These are phyloP conservation scores for Hibiscus syriacus DNA, from an alignment of 345 rosid genomes.

Conservation along the genomic window DNA sequence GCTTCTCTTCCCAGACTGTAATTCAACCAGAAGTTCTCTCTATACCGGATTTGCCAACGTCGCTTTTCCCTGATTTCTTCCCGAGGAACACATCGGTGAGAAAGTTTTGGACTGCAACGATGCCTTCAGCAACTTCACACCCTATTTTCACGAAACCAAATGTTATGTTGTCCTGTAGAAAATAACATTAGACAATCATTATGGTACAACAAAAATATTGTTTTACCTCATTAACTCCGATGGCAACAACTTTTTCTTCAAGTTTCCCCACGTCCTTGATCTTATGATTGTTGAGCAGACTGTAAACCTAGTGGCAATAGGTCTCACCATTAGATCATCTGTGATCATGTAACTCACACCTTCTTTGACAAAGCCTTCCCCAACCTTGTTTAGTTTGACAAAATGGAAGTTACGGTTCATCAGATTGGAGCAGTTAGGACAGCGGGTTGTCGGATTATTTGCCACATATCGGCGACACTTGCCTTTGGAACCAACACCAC, in stretches of 20 bases:
- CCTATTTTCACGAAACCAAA: no score
- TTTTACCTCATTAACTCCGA: conserved; percentile 19
- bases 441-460: neutral
- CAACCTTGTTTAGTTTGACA: neutral
- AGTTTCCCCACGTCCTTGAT: neutral
- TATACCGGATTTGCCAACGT: neutral
- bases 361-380: conserved; percentile 2
- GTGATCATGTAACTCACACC: conserved; percentile 28
- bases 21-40: neutral
- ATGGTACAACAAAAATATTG: no score
- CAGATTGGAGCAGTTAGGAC: neutral
- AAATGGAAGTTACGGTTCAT: neutral
- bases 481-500: neutral
- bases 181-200: no score
- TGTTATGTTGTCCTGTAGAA: no score
- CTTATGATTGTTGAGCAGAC: conserved; percentile 14
- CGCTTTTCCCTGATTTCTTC: neutral
- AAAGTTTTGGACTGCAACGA: neutral
- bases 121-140: no score
- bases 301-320: conserved; percentile 22
- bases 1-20: no score
- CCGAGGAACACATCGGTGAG: neutral
- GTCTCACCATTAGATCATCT: conserved; percentile 22
- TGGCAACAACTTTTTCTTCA: neutral
- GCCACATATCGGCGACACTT: neutral